phyloP scores from a whole-genome alignment of 139 green algal genomes.

The Ettlia oleoabundans region DNA sequence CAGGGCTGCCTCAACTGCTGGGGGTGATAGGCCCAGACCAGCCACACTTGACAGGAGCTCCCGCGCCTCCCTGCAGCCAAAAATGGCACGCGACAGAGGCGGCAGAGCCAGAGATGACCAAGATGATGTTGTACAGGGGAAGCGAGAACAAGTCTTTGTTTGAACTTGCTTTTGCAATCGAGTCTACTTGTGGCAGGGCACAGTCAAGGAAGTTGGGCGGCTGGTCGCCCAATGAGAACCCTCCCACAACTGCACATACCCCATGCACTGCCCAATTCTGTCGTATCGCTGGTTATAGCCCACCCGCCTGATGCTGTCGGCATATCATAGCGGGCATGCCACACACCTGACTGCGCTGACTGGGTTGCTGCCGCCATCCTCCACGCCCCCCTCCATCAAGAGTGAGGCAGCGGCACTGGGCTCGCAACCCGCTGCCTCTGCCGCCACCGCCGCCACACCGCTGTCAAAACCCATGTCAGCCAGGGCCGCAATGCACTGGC shows the following conservation, averaged over 20 bases:
- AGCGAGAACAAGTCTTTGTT: too few relatives aligned
- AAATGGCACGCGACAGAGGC: not conserved
- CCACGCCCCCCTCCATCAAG: not conserved
- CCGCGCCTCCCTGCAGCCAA: slow-evolving; percentile 3
- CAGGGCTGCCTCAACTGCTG: not conserved
- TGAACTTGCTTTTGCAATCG: too few relatives aligned
- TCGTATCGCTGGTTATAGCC: too few relatives aligned
- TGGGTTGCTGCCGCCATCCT: not conserved
- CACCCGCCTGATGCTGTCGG: too few relatives aligned
- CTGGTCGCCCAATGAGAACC: too few relatives aligned
- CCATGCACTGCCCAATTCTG: too few relatives aligned
- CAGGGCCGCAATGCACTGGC: not conserved
- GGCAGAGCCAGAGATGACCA: too few relatives aligned
- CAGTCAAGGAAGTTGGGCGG: too few relatives aligned
- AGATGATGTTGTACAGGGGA: too few relatives aligned
- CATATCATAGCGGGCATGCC: not conserved
- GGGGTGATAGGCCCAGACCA: not conserved
- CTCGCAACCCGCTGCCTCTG: slow-evolving; percentile 4
- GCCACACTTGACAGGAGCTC: not conserved
- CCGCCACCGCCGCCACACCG: not conserved
- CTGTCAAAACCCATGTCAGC: not conserved
- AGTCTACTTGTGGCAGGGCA: too few relatives aligned
- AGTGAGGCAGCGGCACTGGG: not conserved
- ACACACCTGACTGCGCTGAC: not conserved
- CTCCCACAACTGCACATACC: too few relatives aligned